Evolutionary conservation across 2,329 filamentous ascomycete species (phyloP), one percentile per base, ranked within the genome.

Genomic region (Ceratocystis destructans): DNA sequence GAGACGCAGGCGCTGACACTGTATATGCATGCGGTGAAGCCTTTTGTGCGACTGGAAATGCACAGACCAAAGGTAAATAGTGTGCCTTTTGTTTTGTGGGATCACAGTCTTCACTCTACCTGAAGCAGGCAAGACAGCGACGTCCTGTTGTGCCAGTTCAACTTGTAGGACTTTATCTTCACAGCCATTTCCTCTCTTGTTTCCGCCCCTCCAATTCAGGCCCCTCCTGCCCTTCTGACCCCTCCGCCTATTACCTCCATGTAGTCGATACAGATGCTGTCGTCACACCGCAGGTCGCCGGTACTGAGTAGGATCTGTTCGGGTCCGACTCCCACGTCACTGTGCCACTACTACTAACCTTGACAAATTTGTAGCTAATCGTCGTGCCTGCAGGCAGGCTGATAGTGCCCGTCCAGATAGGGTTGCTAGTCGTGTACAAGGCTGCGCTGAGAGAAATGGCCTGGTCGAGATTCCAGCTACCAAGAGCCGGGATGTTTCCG

Each of bases 281-380:
- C 10, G 67, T 66, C 28, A 66, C 64, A 44, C 67, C 64, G 46
- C 67, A 68, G 8, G 33, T 55, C n/a, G 50, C 48, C 31, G 67
- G 67, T 20, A 68, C 65, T 61, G 73, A 74, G 67, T 73, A 77
- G 0, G 72, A 73, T 48, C 76, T 71, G 64, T 79, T 78, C 0
- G 76, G 75, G 25, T 83, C 83, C 64, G 77, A 79, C 73, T 87
- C 84, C 84, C 83, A 87, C 0, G 75, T 77, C 4, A 83, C 75
- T 0, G 72, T 74, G 0, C 83, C 82, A 70, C 77, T 75, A 1
- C 71, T 72, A n/a, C 75, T 76, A 53, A 83, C 78, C 69, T 80
- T 80, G 69, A 87, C 78, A 70, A 82, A 88, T 73, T 87, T 86
- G 72, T 86, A 87, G 72, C 82, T 72, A 67, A 87, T 79, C 0